Evolutionary conservation across 148 eudicot genomes (phyloP).

Genomic region (Vaccinium darrowii): DNA sequence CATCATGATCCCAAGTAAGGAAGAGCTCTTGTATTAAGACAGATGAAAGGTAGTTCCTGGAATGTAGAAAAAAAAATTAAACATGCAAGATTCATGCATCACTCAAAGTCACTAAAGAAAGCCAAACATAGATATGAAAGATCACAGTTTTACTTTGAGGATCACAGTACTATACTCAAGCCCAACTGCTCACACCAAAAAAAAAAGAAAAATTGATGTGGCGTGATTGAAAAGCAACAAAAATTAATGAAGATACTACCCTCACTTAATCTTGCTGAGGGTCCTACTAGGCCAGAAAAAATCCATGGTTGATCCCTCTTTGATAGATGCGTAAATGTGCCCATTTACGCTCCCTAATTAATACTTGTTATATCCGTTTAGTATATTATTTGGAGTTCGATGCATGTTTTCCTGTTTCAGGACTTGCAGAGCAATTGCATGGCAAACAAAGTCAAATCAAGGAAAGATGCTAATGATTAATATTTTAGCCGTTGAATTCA

Average conservation of each 20-base stretch:
- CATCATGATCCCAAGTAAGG: constrained; percentile 98
- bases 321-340: too few species aligned
- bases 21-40: constrained; percentile 94
- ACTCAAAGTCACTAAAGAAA: background rate
- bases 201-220: background rate
- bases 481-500: too few species aligned
- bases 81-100: background rate
- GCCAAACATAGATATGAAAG: background rate
- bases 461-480: too few species aligned
- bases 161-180: background rate
- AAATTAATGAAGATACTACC: background rate
- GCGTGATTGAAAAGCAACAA: background rate
- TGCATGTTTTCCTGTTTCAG: too few species aligned
- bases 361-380: too few species aligned
- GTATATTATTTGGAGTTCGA: too few species aligned
- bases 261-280: background rate
- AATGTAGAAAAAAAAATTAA: background rate
- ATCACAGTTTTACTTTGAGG: background rate
- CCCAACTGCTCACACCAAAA: background rate
- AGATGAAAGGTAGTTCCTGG: constrained; percentile 97
- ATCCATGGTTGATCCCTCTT: background rate
- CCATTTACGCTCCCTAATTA: too few species aligned
- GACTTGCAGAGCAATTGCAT: too few species aligned
- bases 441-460: too few species aligned
- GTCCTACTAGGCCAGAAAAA: background rate